A percentile compares a stretch with the other conserved stretches of the same genome.
Conservation (phyloP, 2,329 filamentous ascomycete genomes). For the Lojkania enalia region DNA sequence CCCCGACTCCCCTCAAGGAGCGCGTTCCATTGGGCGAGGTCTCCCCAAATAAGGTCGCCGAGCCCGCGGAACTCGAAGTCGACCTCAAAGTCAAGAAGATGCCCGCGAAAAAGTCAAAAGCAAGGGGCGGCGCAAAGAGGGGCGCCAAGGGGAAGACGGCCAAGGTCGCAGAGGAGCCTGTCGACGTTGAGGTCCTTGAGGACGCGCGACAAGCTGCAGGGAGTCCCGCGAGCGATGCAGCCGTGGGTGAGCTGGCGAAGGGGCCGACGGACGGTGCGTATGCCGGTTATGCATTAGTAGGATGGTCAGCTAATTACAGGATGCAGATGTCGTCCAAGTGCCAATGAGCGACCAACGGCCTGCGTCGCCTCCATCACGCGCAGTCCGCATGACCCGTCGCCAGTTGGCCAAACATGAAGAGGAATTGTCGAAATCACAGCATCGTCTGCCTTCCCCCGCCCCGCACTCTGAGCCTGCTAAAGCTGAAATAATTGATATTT, state of each 20-base stretch:
- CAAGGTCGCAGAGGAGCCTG: constrained; percentile 30
- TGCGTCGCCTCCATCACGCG: constrained; percentile 28
- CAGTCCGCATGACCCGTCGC: constrained; percentile 39
- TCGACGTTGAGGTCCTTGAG: constrained; percentile 20
- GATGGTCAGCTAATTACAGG: constrained; percentile 19
- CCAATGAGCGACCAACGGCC: constrained; percentile 27
- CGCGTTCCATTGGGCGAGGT: constrained; percentile 48
- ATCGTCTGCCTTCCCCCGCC: constrained; percentile 11
- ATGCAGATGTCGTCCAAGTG: constrained; percentile 24
- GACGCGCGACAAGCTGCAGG: constrained; percentile 26
- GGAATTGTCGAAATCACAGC: constrained; percentile 29
- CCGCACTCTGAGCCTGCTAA: constrained; percentile 6
- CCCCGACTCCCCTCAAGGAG: constrained; percentile 24
- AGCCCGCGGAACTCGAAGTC: constrained; percentile 15
- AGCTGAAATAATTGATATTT: neutral
- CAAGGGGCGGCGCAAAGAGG: constrained; percentile 38
- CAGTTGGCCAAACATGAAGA: constrained; percentile 41
- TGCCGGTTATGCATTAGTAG: constrained; percentile 9
- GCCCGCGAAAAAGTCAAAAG: constrained; percentile 36
- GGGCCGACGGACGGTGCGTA: constrained; percentile 24
- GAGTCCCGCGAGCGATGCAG: constrained; percentile 23
- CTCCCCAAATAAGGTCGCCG: constrained; percentile 37
- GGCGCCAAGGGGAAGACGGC: constrained; percentile 33
- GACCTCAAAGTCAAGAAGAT: constrained; percentile 33
- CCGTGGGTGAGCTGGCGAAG: constrained; percentile 23